Base-by-base conservation (phyloP, 345 rosid species). In the Nasturtium officinale region DNA sequence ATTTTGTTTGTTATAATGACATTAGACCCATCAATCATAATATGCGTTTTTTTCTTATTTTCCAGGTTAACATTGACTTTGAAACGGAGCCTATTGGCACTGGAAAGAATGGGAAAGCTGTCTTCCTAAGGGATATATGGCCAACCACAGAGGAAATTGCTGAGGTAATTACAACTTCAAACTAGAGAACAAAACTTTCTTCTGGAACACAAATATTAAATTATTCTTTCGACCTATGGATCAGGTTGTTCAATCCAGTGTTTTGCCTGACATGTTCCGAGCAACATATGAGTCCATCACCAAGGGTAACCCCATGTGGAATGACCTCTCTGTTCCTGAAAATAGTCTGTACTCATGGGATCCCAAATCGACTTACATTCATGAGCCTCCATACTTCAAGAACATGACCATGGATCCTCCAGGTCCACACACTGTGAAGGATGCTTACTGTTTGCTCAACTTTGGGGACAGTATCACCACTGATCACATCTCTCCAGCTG, bases 371-470 rank as follows among this genome's bases (percentile, higher is more conserved):
- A 95, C 97, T 72, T 95, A 95, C 85, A 91, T 95, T 76, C 99
- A 95, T n/a, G 99, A 95, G 68, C 98, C 99, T 6, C 99, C 97
- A 1, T 95, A 95, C 84, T 95, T 95, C 81, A 91, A 91, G 85
- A 83, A 57, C 77, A 95, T 95, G 94, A 87, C 99, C 67, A 82
- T 88, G 86, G 83, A 84, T 73, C 97, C 98, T 78, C 96, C 97
- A 21, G 99, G 98, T 9, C 83, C 92, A 30, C 90, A 86, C 68
- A 89, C 88, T 45, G 94, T 95, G 64, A 95, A 90, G 73, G 98
- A 91, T 73, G 99, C 99, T 7, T 90, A 86, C 87, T 95, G 99
- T 79, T 79, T 95, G 28, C 87, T 95, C 65, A 95, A 86, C 81
- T 90, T 91, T 65, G 99, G 98, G 23, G 99, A 95, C 80, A 95